A percentile compares a stretch with the other conserved stretches of the same genome.
Conservation (phyloP, 495 filamentous ascomycete genomes). For the Neurospora tetrasperma region DNA sequence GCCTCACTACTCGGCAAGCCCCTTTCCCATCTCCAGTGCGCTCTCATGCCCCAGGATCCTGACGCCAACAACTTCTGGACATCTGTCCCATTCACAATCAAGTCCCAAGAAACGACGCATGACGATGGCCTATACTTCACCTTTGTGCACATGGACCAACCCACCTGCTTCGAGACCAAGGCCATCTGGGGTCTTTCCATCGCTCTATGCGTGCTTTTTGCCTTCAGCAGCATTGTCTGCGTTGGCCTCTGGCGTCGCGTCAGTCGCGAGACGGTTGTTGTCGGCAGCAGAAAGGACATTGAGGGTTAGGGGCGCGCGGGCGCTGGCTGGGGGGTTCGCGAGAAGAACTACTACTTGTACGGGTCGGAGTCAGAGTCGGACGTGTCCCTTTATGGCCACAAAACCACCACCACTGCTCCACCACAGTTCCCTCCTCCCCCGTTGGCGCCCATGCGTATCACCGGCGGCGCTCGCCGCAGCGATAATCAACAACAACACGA, state of each 20-base stretch:
- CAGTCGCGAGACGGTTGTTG: conserved; percentile 16
- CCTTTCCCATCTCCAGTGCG: conserved; percentile 67
- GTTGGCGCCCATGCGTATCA: conserved; percentile 19
- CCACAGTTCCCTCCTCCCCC: conserved; percentile 21
- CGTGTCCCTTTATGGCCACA: conserved; percentile 17
- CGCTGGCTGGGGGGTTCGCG: conserved; percentile 12
- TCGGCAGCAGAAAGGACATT: conserved; percentile 23
- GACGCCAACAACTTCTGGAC: conserved; percentile 5
- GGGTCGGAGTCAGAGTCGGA: conserved; percentile 14
- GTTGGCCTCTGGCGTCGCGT: conserved; percentile 30
- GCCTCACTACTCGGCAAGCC: conserved; percentile 72
- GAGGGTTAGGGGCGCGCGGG: conserved; percentile 38
- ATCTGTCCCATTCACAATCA: conserved; percentile 3
- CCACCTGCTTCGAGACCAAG: conserved; percentile 78
- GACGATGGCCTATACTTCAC: conserved; percentile 14
- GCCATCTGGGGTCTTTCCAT: conserved; percentile 83
- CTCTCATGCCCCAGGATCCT: conserved; percentile 27
- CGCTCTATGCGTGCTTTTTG: conserved; percentile 68
- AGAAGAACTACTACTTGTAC: conserved; percentile 5
- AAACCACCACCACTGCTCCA: conserved; percentile 2
- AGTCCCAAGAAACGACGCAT: conserved; percentile 3
- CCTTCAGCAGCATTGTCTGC: conserved; percentile 50
- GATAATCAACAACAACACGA: not conserved
- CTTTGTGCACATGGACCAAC: conserved; percentile 37
- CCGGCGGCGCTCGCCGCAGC: not conserved